phyloP scores from a whole-genome alignment of 1,284 basidiomycete species.

The Volvariella volvacea region DNA sequence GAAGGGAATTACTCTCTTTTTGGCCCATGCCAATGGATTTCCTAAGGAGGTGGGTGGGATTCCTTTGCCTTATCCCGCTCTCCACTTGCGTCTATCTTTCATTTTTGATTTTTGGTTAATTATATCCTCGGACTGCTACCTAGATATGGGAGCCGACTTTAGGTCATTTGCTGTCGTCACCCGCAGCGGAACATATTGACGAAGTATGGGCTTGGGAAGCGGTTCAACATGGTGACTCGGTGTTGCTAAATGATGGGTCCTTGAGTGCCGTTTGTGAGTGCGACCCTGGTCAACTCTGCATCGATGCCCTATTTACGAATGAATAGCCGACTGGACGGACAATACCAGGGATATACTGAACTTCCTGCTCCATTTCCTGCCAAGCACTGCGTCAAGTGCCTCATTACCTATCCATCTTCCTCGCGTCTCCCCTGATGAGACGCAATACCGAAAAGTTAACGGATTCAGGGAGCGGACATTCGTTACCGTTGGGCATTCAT shows the following conservation, averaged over 20 bases:
- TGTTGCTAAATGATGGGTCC: conserved; percentile 51
- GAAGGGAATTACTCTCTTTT: conserved; percentile 57
- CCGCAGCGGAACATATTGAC: conserved; percentile 37
- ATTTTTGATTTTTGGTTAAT: neutral
- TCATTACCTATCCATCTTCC: conserved; percentile 44
- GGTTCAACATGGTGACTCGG: conserved; percentile 72
- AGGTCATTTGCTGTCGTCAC: conserved; percentile 35
- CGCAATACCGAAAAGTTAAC: conserved; percentile 28
- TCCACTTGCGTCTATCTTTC: too few relatives aligned
- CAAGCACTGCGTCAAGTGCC: conserved; percentile 24
- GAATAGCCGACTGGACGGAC: conserved; percentile 62
- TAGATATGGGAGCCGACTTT: conserved; percentile 68
- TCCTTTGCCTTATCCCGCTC: too few relatives aligned
- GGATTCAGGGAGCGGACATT: conserved; percentile 46
- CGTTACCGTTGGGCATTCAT: conserved; percentile 75
- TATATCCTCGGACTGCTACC: neutral
- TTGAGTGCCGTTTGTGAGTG: conserved; percentile 50
- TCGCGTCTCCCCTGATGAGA: conserved; percentile 34
- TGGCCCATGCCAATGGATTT: conserved; percentile 79
- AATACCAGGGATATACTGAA: conserved; percentile 68
- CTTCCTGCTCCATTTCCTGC: conserved; percentile 58
- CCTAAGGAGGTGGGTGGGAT: conserved; percentile 78
- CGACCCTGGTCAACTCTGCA: neutral
- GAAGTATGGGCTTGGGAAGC: conserved; percentile 81
- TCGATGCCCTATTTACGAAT: neutral